A percentile compares a stretch with the other conserved stretches of the same genome.
Conservation (phyloP, 805 yeast species). For the Blastobotrys chiropterorum region DNA sequence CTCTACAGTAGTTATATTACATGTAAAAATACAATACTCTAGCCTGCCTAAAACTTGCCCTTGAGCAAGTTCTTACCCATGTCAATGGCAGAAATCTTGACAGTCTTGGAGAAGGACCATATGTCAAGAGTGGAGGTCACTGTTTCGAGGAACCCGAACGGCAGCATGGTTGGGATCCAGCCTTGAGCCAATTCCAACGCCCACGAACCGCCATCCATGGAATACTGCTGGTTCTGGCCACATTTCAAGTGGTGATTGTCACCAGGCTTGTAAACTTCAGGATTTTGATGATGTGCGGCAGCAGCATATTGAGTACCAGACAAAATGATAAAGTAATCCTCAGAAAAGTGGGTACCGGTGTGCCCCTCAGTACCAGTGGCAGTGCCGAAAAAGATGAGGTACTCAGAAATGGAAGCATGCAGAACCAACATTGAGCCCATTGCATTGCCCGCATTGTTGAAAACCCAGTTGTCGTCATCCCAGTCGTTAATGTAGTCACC, state of each 20-base stretch:
- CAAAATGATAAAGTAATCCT: constrained; percentile 90
- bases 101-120: constrained; percentile 61
- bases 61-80: constrained; percentile 61
- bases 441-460: constrained; percentile 97
- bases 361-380: constrained; percentile 96
- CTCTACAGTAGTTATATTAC: neutral
- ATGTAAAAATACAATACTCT: neutral
- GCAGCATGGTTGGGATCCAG: constrained; percentile 97
- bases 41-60: constrained; percentile 64
- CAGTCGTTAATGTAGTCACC: constrained; percentile 70
- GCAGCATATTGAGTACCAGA: constrained; percentile 76
- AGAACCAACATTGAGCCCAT: constrained; percentile 90
- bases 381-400: constrained; percentile 87
- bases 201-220: constrained; percentile 74
- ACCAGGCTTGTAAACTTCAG: constrained; percentile 80
- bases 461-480: constrained; percentile 82
- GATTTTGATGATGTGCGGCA: constrained; percentile 50
- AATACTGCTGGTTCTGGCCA: constrained; percentile 77
- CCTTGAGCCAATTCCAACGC: constrained; percentile 97
- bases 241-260: constrained; percentile 71
- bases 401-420: constrained; percentile 92
- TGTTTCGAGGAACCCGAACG: constrained; percentile 85
- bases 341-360: constrained; percentile 93
- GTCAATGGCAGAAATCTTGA: constrained; percentile 66
- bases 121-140: constrained; percentile 76